Evolutionary conservation across 2,329 filamentous ascomycete genomes (phyloP).

Genomic region (Oidium heveae): DNA sequence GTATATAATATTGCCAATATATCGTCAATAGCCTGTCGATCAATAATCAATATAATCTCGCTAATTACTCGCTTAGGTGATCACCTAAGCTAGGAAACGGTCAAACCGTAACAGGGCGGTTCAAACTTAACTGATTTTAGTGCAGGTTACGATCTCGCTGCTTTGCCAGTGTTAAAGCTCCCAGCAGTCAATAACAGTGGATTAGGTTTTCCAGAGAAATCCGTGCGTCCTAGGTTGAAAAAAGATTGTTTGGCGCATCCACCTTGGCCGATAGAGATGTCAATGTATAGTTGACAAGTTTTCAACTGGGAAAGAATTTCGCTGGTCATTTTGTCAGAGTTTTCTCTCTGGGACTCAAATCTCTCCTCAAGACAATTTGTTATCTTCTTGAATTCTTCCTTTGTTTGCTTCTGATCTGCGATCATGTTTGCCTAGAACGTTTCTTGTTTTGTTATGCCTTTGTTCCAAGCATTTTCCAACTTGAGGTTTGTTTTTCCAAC

Average conservation of each 20-base stretch:
- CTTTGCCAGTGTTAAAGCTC: not conserved
- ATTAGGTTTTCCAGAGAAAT: not conserved
- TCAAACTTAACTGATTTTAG: not conserved
- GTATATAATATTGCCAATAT: too few species aligned
- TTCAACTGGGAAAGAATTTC: not conserved
- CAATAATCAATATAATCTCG: too few species aligned
- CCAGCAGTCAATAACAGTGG: not conserved
- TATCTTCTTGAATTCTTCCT: not conserved
- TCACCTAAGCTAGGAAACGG: too few species aligned
- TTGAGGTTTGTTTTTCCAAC: not conserved
- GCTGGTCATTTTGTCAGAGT: not conserved
- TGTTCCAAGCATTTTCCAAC: not conserved
- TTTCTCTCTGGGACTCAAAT: not conserved
- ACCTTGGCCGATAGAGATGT: not conserved
- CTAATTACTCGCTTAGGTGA: too few species aligned
- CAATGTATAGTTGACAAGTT: not conserved
- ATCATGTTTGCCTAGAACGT: not conserved
- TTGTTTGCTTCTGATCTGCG: not conserved
- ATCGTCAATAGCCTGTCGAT: too few species aligned
- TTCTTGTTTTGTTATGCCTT: not conserved
- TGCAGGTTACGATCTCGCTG: not conserved
- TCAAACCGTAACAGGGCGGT: too few species aligned
- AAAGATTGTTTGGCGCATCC: not conserved
- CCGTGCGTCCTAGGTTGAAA: not conserved
- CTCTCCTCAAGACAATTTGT: not conserved